A percentile compares a stretch with the other conserved stretches of the same genome.
These are phyloP conservation scores for Ocimum tenuiflorum DNA, from an alignment of 257 asterid species.

Conservation along the genomic window DNA sequence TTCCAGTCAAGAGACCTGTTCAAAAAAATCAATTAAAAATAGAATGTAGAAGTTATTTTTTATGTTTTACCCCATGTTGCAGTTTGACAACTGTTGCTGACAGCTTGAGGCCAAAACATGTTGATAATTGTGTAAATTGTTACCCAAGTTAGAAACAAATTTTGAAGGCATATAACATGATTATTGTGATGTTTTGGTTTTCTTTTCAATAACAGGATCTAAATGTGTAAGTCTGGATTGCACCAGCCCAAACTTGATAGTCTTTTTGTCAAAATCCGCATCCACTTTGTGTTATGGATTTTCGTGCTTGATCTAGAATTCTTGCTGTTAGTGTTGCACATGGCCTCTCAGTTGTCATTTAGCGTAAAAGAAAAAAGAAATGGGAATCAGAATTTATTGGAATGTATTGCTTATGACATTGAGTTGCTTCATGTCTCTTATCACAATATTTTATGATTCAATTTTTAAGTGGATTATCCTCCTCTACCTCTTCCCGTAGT, in stretches of 20 bases:
- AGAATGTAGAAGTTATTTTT: background rate
- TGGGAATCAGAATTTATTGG: background rate
- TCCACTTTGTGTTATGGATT: background rate
- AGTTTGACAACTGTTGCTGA: conserved; percentile 1
- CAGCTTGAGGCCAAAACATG: background rate
- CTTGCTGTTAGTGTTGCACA: background rate
- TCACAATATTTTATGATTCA: background rate
- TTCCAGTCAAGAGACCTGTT: background rate
- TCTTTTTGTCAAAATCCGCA: background rate
- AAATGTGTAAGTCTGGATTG: background rate
- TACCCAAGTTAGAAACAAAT: background rate
- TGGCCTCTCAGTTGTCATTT: background rate
- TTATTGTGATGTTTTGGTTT: background rate
- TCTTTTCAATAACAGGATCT: background rate
- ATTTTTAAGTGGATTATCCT: background rate
- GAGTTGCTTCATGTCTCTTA: background rate
- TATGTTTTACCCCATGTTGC: background rate
- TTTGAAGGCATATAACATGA: background rate
- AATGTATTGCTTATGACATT: background rate
- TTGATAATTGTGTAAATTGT: background rate
- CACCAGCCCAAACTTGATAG: background rate
- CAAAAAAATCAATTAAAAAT: background rate
- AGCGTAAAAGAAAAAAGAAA: background rate
- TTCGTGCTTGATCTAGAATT: background rate
- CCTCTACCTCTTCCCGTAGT: background rate